Base-by-base conservation (phyloP, 345 rosid genomes). In the Raphanus sativus region DNA sequence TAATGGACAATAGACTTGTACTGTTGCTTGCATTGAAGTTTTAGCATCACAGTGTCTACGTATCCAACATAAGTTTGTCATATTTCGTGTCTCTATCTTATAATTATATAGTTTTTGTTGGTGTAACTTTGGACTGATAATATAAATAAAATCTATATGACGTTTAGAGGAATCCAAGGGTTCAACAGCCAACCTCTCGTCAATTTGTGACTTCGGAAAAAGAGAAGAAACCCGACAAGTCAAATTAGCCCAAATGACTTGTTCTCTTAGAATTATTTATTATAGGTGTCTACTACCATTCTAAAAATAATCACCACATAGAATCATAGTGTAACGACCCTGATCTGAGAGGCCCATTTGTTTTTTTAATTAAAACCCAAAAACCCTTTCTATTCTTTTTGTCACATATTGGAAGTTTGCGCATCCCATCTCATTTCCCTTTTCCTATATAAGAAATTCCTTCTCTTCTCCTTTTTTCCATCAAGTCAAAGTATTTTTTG, bases 11-110 rank as follows among this genome's bases (percentile, higher is more conserved):
- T 62, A 76, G 40, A 68, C 59, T 15, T 26, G 5, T 26, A 26
- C 63, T 2, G 58, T 77, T 5, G 80, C 67, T 77, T 71, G 48
- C 33, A 55, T 64, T 56, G 76, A 59, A 64, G 54, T 56, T 71
- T 71, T 0, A 64, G 56, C 76, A 77, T 65, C 67, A 63, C 70
- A 71, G 67, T 40, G 76, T 71, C 33, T 67, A 77, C 67, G 76
- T 72, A 65, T 65, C 76, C 40, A 28, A 50, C 64, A 34, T 71
- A 34, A 6, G 4, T 55, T 55, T 12, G 38, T n/a, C 10, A 50
- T 11, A 36, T 34, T 38, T 69, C 2, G 8, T 42, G 52, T 21
- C 61, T 64, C 33, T 28, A 62, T 62, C 26, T 40, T 30, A 34
- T 29, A 67, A 33, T 55, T 55, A 2, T 70, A 5, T 62, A 55